Conservation (phyloP, 192 early-diverging fungal genomes). For the Dissophora globulifera region DNA sequence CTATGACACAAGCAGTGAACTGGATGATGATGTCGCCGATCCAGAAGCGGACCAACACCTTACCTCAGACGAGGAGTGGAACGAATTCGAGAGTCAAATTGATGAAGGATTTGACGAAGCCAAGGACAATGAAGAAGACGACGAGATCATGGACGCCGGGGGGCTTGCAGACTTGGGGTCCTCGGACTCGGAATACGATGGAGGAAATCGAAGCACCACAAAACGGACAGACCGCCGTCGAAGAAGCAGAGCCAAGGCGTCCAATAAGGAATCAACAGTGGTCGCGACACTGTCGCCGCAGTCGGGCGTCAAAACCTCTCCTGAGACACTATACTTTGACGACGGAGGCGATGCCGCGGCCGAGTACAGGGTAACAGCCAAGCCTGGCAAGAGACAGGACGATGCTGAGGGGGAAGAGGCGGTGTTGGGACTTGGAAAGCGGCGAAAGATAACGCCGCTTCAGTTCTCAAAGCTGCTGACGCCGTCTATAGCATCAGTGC, state of each 20-base stretch:
- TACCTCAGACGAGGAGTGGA: conserved; percentile 36
- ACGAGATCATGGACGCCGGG: conserved; percentile 21
- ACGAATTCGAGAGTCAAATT: conserved; percentile 18
- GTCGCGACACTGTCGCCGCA: background rate
- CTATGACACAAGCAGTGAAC: conserved; percentile 7
- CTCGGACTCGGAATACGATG: conserved; percentile 47
- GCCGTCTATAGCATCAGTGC: background rate
- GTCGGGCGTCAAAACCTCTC: no score
- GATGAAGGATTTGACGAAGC: conserved; percentile 30
- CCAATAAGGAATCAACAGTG: no score
- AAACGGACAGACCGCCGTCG: background rate
- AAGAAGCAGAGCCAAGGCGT: background rate
- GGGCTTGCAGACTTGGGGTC: conserved; percentile 21
- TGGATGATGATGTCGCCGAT: conserved; percentile 11
- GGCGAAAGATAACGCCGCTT: conserved; percentile 18
- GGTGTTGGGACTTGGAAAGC: conserved; percentile 20
- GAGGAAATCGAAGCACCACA: background rate
- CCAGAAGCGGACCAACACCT: background rate
- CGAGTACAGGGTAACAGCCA: no score
- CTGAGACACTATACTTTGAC: conserved; percentile 46
- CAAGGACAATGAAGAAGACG: conserved; percentile 16
- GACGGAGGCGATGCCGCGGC: conserved; percentile 19
- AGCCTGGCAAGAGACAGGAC: no score
- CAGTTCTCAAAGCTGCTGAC: conserved; percentile 7
- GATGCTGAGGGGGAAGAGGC: conserved; percentile 22